These are phyloP conservation scores for Ammopiptanthus mongolicus DNA, from an alignment of 306 rosid genomes.

Conservation along the genomic window DNA sequence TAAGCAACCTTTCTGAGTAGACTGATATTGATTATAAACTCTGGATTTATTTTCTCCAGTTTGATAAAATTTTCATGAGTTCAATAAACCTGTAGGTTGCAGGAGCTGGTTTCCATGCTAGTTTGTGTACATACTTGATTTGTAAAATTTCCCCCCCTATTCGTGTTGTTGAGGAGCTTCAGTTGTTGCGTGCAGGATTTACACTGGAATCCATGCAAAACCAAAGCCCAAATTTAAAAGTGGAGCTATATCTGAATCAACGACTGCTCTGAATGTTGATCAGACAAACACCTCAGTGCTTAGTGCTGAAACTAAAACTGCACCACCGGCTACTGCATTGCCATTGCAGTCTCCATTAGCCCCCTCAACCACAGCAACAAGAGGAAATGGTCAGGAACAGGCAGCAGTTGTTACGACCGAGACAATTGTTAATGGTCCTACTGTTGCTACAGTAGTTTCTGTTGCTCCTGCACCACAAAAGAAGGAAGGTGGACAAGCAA, in stretches of 20 bases:
- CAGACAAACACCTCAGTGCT: constrained; percentile 56
- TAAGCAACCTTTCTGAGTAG: not conserved
- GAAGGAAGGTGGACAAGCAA: constrained; percentile 55
- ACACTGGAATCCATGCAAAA: constrained; percentile 94
- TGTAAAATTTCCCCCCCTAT: not conserved
- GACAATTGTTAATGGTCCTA: constrained; percentile 33
- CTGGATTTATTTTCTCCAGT: not conserved
- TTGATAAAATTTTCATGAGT: not conserved
- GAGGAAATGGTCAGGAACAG: constrained; percentile 62
- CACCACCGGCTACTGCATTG: constrained; percentile 39
- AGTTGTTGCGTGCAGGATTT: constrained; percentile 53
- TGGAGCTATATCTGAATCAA: constrained; percentile 93
- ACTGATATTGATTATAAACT: not conserved
- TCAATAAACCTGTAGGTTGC: not conserved
- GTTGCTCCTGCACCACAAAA: constrained; percentile 31
- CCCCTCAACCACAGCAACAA: constrained; percentile 31
- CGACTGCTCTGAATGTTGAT: constrained; percentile 86
- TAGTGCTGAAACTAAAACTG: constrained; percentile 54
- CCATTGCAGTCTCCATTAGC: constrained; percentile 44
- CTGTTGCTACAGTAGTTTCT: constrained; percentile 27
- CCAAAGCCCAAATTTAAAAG: constrained; percentile 81
- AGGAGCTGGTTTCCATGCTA: not conserved
- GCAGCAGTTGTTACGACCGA: constrained; percentile 23
- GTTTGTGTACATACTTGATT: not conserved
- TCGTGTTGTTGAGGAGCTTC: not conserved